Evolutionary conservation across 2,329 filamentous ascomycete genomes (phyloP).

Genomic region (Ophidiomyces ophidiicola): DNA sequence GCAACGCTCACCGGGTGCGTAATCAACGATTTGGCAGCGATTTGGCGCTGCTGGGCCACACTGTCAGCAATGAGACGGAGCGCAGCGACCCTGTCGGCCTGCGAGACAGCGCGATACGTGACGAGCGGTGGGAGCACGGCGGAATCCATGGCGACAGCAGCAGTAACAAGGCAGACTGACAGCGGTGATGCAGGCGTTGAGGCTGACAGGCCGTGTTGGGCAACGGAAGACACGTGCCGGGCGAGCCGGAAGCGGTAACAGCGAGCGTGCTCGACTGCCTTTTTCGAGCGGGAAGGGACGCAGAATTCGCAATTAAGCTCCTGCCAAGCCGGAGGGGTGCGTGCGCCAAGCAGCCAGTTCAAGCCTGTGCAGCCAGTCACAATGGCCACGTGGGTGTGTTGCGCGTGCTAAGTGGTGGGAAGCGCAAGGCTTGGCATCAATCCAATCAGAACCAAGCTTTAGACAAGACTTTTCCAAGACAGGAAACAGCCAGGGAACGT

Average conservation of each 20-base stretch:
- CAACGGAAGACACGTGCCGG: not conserved
- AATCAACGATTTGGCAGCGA: slow-evolving; percentile 51
- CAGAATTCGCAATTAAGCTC: slow-evolving; percentile 1
- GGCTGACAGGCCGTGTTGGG: too few species aligned
- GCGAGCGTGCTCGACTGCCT: slow-evolving; percentile 6
- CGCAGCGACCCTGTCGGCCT: slow-evolving; percentile 54
- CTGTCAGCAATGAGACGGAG: slow-evolving; percentile 67
- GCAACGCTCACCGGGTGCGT: slow-evolving; percentile 45
- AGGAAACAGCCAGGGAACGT: slow-evolving; percentile 5
- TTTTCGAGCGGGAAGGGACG: not conserved
- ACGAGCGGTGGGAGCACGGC: slow-evolving; percentile 21
- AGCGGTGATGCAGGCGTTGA: too few species aligned
- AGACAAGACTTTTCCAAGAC: slow-evolving; percentile 8
- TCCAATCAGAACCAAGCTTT: slow-evolving; percentile 5
- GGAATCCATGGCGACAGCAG: too few species aligned
- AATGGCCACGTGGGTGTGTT: slow-evolving; percentile 3
- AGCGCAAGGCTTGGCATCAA: slow-evolving; percentile 4
- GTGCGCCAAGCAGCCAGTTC: slow-evolving; percentile 1
- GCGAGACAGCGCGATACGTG: slow-evolving; percentile 30
- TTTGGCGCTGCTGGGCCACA: slow-evolving; percentile 67
- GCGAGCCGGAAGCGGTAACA: not conserved
- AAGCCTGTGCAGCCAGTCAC: not conserved
- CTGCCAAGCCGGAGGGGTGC: not conserved
- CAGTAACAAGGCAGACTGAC: too few species aligned
- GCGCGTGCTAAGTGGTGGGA: not conserved